phyloP scores from a whole-genome alignment of 139 green algal species.

The Volvox africanus region DNA sequence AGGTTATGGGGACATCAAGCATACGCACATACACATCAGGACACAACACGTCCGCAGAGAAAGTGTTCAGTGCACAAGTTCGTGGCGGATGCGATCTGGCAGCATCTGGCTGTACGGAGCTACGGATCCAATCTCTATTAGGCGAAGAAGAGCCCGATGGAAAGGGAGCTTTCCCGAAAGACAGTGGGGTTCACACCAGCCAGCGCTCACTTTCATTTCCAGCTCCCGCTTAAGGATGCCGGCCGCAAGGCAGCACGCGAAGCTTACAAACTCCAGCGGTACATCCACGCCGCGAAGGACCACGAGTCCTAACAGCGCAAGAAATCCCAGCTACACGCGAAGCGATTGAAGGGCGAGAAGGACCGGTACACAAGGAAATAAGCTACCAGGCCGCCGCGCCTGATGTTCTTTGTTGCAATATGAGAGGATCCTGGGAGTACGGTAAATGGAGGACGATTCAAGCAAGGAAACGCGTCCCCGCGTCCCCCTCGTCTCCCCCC shows the following conservation, averaged over 20 bases:
- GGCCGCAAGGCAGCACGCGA: background rate
- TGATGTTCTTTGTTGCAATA: background rate
- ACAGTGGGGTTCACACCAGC: too few relatives aligned
- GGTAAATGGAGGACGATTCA: background rate
- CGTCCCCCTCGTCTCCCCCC: background rate
- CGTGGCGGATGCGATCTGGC: too few relatives aligned
- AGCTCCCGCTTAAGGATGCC: background rate
- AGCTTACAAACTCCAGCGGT: background rate
- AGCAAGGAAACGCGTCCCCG: background rate
- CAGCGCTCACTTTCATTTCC: background rate
- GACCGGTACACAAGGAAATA: background rate
- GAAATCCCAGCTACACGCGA: background rate
- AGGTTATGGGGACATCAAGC: too few relatives aligned
- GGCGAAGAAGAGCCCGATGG: too few relatives aligned
- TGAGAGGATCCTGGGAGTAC: background rate
- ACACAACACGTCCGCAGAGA: too few relatives aligned
- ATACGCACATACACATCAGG: too few relatives aligned
- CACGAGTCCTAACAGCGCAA: background rate
- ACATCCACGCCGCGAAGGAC: background rate
- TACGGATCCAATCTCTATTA: too few relatives aligned
- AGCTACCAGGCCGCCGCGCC: background rate
- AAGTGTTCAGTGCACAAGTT: too few relatives aligned
- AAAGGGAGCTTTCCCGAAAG: too few relatives aligned
- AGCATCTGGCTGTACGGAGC: too few relatives aligned
- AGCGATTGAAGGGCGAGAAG: too few relatives aligned